A percentile compares a stretch with the other conserved stretches of the same genome.
Conservation (phyloP, 352 stramenopile species). For the Phytophthora pinifolia region DNA sequence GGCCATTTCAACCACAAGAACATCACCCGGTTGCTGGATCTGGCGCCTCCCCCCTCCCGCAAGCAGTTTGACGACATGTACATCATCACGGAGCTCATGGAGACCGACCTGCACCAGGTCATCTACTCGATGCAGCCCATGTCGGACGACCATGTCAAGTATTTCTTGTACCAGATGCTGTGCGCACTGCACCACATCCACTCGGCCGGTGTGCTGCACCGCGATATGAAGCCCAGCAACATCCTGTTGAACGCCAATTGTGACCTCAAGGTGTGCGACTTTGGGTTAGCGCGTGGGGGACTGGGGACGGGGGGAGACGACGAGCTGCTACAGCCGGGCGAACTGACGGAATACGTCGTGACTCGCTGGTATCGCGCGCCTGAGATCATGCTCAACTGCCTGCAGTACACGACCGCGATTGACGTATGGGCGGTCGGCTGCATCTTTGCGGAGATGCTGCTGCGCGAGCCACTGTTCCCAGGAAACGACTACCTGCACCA, state of each 20-base stretch:
- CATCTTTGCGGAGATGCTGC: slow-evolving; percentile 98
- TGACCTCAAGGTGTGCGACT: slow-evolving; percentile 82
- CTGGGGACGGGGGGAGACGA: slow-evolving; percentile 19
- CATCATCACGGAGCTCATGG: slow-evolving; percentile 96
- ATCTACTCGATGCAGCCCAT: slow-evolving; percentile 94
- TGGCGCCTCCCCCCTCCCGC: slow-evolving; percentile 90
- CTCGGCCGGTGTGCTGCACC: slow-evolving; percentile 87
- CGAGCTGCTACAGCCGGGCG: slow-evolving; percentile 18
- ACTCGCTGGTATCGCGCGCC: slow-evolving; percentile 88
- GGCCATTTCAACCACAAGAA: slow-evolving; percentile 91
- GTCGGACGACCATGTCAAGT: slow-evolving; percentile 88
- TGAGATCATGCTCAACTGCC: slow-evolving; percentile 95
- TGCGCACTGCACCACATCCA: slow-evolving; percentile 92
- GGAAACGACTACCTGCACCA: slow-evolving; percentile 86
- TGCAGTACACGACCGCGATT: slow-evolving; percentile 94
- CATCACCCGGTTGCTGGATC: slow-evolving; percentile 92
- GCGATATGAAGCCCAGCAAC: slow-evolving; percentile 85
- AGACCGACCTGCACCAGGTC: slow-evolving; percentile 96
- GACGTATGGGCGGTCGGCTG: slow-evolving; percentile 96
- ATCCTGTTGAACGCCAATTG: slow-evolving; percentile 82
- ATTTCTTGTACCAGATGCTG: slow-evolving; percentile 85
- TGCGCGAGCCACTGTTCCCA: slow-evolving; percentile 95
- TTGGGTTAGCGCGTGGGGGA: slow-evolving; percentile 68
- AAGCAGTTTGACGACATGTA: slow-evolving; percentile 96
- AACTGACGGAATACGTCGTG: slow-evolving; percentile 68